These are phyloP conservation scores for Moniliella sp. DNA, from an alignment of 1,284 basidiomycete species.

Conservation along the genomic window DNA sequence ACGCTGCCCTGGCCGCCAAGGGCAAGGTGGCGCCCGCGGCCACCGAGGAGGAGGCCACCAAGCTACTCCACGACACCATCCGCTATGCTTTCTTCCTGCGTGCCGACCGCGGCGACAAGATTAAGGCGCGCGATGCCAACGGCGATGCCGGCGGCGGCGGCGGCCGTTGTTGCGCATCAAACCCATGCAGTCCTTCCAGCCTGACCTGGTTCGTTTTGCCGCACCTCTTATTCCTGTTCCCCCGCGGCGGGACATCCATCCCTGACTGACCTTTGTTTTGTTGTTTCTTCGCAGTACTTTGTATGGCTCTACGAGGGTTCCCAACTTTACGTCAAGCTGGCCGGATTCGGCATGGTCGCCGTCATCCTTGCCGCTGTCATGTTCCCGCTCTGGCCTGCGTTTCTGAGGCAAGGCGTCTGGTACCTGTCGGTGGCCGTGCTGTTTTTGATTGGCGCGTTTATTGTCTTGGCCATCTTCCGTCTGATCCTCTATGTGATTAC, in stretches of 20 bases:
- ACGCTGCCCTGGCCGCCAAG: too few species aligned
- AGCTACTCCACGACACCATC: conserved; percentile 50
- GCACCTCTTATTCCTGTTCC: too few species aligned
- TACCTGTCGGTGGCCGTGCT: conserved; percentile 74
- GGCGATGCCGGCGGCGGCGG: too few species aligned
- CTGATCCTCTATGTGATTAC: conserved; percentile 85
- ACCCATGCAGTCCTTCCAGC: conserved; percentile 47
- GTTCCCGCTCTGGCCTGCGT: conserved; percentile 93
- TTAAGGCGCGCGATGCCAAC: conserved; percentile 17
- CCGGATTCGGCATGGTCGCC: conserved; percentile 70
- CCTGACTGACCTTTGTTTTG: too few species aligned
- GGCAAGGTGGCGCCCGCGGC: conserved; percentile 50
- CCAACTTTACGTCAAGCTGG: conserved; percentile 77
- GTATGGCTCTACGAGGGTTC: conserved; percentile 93
- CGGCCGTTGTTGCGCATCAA: conserved; percentile 43
- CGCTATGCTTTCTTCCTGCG: conserved; percentile 40
- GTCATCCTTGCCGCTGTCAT: conserved; percentile 90
- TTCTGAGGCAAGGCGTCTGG: conserved; percentile 83
- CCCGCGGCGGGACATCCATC: too few species aligned
- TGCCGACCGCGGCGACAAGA: conserved; percentile 19
- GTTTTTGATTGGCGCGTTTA: conserved; percentile 71
- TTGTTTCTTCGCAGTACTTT: conserved; percentile 37
- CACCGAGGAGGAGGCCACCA: conserved; percentile 54
- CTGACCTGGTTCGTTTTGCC: conserved; percentile 10
- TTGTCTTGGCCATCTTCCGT: conserved; percentile 70